These are phyloP conservation scores for Ophiostoma piceae DNA, from an alignment of 2,329 filamentous ascomycete genomes.

Conservation along the genomic window DNA sequence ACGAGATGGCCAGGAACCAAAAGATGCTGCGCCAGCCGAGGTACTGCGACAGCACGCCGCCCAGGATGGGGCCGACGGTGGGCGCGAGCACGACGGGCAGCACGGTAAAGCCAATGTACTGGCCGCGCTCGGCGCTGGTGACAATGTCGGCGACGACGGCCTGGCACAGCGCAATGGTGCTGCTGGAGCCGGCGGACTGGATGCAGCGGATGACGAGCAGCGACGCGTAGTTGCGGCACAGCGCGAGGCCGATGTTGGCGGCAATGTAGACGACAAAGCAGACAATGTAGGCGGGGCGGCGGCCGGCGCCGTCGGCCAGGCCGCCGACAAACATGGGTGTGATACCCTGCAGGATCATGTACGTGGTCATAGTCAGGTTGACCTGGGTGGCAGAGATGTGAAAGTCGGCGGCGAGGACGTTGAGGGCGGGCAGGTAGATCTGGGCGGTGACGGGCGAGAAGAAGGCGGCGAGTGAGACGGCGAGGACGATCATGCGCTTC, in stretches of 20 bases:
- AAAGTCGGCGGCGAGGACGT: slow-evolving; percentile 41
- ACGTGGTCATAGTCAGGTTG: slow-evolving; percentile 50
- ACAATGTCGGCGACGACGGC: slow-evolving; percentile 60
- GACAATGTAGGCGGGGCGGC: slow-evolving; percentile 49
- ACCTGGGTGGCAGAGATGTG: slow-evolving; percentile 39
- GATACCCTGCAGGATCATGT: slow-evolving; percentile 57
- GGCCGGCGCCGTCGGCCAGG: slow-evolving; percentile 49
- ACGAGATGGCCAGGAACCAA: slow-evolving; percentile 54
- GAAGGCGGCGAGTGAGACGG: slow-evolving; percentile 37
- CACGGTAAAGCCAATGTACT: slow-evolving; percentile 51
- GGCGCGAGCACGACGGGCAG: slow-evolving; percentile 46
- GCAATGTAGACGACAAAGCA: slow-evolving; percentile 49
- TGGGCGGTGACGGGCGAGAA: slow-evolving; percentile 44
- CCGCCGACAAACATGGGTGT: slow-evolving; percentile 53
- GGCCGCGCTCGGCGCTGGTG: slow-evolving; percentile 56
- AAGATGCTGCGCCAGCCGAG: slow-evolving; percentile 58
- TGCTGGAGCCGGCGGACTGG: slow-evolving; percentile 54
- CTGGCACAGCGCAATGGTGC: slow-evolving; percentile 51
- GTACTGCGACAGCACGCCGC: slow-evolving; percentile 52
- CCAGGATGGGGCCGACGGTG: slow-evolving; percentile 51
- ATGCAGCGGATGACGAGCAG: slow-evolving; percentile 51
- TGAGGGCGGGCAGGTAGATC: slow-evolving; percentile 52
- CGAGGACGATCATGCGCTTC: slow-evolving; percentile 39
- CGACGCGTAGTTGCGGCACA: slow-evolving; percentile 45
- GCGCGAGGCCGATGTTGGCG: slow-evolving; percentile 49